A percentile compares a stretch with the other conserved stretches of the same genome.
These are phyloP conservation scores for Fagus crenata DNA, from an alignment of 306 rosid species.

Conservation along the genomic window DNA sequence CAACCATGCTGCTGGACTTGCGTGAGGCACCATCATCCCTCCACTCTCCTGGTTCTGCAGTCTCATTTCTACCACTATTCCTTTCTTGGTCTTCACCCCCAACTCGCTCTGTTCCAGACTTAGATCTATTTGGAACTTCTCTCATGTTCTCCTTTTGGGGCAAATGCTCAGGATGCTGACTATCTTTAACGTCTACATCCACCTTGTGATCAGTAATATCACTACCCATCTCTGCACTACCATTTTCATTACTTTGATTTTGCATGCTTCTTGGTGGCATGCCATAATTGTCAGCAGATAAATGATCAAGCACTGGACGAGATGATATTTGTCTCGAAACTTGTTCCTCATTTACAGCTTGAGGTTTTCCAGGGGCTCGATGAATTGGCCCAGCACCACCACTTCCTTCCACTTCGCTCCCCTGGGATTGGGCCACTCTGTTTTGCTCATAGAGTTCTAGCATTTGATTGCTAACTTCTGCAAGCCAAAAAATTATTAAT, in stretches of 20 bases:
- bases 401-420: constrained; percentile 69
- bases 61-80: constrained; percentile 50
- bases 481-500: constrained; percentile 24
- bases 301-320: constrained; percentile 45
- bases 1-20: constrained; percentile 14
- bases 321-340: constrained; percentile 58
- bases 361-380: constrained; percentile 44
- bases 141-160: constrained; percentile 45
- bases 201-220: constrained; percentile 39
- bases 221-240: constrained; percentile 53
- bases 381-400: constrained; percentile 51
- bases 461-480: constrained; percentile 99
- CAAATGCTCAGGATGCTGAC: constrained; percentile 44
- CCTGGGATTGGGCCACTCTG: constrained; percentile 60
- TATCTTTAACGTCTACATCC: constrained; percentile 57
- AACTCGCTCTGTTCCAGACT: constrained; percentile 43
- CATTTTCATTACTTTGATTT: constrained; percentile 57
- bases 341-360: constrained; percentile 67
- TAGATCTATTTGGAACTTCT: constrained; percentile 46
- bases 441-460: constrained; percentile 93
- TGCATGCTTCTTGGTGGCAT: constrained; percentile 46
- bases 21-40: constrained; percentile 52
- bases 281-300: constrained; percentile 52
- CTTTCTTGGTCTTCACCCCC: constrained; percentile 58
- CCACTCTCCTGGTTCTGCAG: constrained; percentile 54